Percentiles rank a stretch among this genome's conserved stretches.
phyloP scores from a whole-genome alignment of 371 early-diverging fungal species.

The Haplosporangium sp. region DNA sequence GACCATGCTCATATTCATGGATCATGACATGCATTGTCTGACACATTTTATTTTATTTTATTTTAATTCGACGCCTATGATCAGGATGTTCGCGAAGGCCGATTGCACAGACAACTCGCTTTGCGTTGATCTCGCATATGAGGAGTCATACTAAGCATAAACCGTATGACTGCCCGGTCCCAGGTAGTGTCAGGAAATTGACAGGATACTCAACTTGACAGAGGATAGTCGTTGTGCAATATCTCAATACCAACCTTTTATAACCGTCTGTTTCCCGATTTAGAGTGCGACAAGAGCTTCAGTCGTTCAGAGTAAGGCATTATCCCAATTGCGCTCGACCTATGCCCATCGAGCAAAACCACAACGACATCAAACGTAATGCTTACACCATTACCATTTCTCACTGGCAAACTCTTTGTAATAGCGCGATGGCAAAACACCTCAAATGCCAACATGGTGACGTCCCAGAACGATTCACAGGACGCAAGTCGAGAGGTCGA shows the following conservation, averaged over 20 bases:
- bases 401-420: neutral
- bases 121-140: slow-evolving; percentile 74
- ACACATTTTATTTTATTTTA: neutral
- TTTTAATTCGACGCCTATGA: neutral
- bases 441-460: slow-evolving; percentile 54
- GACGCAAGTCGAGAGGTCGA: slow-evolving; percentile 50
- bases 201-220: neutral
- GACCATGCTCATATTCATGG: neutral
- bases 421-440: slow-evolving; percentile 56
- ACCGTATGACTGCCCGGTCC: slow-evolving; percentile 68
- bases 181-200: slow-evolving; percentile 23
- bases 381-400: neutral
- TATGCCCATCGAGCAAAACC: neutral
- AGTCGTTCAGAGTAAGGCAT: slow-evolving; percentile 48
- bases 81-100: slow-evolving; percentile 66
- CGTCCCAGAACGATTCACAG: slow-evolving; percentile 54
- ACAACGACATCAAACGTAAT: neutral
- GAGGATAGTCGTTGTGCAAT: too few species aligned
- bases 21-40: neutral
- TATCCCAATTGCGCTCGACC: neutral
- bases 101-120: slow-evolving; percentile 71
- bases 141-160: slow-evolving; percentile 79
- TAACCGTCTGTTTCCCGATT: neutral
- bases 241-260: too few species aligned
- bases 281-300: slow-evolving; percentile 56